Conservation (phyloP, 176 grass and related monocot genomes). For the Poa pratensis region DNA sequence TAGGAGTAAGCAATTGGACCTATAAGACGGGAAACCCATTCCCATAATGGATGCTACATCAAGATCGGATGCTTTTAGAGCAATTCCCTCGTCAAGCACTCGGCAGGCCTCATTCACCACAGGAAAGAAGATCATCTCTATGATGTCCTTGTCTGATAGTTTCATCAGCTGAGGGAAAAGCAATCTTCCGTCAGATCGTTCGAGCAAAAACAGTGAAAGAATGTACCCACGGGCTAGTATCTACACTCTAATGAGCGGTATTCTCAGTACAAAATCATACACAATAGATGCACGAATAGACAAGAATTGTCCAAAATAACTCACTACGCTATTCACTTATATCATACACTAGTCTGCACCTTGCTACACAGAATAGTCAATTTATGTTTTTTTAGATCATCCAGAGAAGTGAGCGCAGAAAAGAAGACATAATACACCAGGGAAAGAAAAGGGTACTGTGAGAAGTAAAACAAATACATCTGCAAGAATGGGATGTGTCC, state of each 20-base stretch:
- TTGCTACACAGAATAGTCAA: neutral
- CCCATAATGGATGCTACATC: slow-evolving; percentile 88
- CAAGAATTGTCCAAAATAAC: neutral
- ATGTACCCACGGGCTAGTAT: neutral
- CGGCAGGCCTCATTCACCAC: slow-evolving; percentile 90
- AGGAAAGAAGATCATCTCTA: slow-evolving; percentile 82
- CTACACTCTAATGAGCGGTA: neutral
- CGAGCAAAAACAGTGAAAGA: slow-evolving; percentile 3
- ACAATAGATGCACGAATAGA: neutral
- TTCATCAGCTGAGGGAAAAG: slow-evolving; percentile 61
- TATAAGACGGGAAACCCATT: slow-evolving; percentile 90
- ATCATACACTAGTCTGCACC: neutral
- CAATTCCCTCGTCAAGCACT: slow-evolving; percentile 80
- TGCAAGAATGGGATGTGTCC: slow-evolving; percentile 12
- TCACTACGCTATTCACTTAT: neutral
- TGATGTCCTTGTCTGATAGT: slow-evolving; percentile 70
- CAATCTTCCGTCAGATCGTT: slow-evolving; percentile 7
- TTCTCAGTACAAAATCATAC: neutral
- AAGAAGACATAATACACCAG: neutral
- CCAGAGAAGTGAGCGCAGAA: slow-evolving; percentile 1
- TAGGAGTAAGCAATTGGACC: slow-evolving; percentile 41
- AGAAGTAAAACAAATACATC: neutral
- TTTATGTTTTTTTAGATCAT: slow-evolving; percentile 22
- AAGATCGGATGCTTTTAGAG: slow-evolving; percentile 79
- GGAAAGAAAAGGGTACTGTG: neutral